A percentile compares a stretch with the other conserved stretches of the same genome.
These are phyloP conservation scores for Populus hybrid DNA, from an alignment of 441 rosid species.

Conservation along the genomic window DNA sequence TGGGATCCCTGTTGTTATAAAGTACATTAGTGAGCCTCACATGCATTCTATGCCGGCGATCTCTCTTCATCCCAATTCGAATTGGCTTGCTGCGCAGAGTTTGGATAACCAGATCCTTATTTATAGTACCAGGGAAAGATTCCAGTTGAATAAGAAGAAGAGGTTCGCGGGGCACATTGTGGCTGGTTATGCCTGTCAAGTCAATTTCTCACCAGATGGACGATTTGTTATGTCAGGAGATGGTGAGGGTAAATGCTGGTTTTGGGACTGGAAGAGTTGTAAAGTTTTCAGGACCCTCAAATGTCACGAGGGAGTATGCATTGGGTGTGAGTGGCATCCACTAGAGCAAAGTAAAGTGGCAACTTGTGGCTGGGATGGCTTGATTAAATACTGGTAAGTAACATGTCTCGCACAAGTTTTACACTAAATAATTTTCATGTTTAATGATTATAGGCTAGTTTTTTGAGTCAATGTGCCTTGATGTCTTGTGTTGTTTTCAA, in stretches of 20 bases:
- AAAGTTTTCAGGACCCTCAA: slow-evolving; percentile 87
- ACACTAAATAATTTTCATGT: not conserved
- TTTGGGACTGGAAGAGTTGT: slow-evolving; percentile 99
- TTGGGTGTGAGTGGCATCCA: slow-evolving; percentile 97
- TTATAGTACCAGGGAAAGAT: too few species aligned
- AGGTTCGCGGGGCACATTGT: slow-evolving; percentile 94
- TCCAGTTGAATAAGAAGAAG: slow-evolving; percentile 96
- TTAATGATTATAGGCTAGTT: not conserved
- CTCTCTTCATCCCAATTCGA: too few species aligned
- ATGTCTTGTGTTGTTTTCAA: not conserved
- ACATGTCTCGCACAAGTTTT: slow-evolving; percentile 11
- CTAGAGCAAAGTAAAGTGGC: slow-evolving; percentile 98
- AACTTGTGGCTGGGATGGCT: slow-evolving; percentile 99
- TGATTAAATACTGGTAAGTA: slow-evolving; percentile 95
- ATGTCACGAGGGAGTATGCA: slow-evolving; percentile 91
- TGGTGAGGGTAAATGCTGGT: slow-evolving; percentile 99
- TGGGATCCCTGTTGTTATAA: too few species aligned
- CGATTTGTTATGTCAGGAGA: slow-evolving; percentile 99
- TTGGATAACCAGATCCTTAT: too few species aligned
- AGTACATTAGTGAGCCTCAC: too few species aligned
- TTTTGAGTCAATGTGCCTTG: not conserved
- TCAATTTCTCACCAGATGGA: slow-evolving; percentile 99
- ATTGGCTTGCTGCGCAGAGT: too few species aligned
- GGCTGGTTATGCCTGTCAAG: slow-evolving; percentile 99
- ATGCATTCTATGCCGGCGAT: too few species aligned